Evolutionary conservation across 768 basidiomycete genomes (phyloP).

Genomic region (Lactarius pseudohatsudake): DNA sequence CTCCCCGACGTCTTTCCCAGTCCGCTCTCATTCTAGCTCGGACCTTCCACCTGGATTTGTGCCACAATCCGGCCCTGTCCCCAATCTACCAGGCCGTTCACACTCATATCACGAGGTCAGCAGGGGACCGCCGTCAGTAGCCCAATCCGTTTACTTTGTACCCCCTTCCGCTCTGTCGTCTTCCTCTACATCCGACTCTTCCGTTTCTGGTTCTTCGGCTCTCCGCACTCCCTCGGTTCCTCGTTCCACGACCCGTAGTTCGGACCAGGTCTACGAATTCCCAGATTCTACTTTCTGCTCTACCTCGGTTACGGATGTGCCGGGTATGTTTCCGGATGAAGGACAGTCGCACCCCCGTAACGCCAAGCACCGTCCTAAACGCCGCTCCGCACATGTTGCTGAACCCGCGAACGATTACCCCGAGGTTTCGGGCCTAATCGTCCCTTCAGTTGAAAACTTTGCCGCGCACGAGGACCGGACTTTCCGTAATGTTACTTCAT

Average conservation of each 20-base stretch:
- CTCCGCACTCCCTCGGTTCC: background rate
- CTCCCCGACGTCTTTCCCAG: background rate
- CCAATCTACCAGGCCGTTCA: conserved; percentile 7
- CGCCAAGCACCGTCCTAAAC: conserved; percentile 13
- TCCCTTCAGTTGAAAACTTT: conserved; percentile 2
- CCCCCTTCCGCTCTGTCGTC: conserved; percentile 15
- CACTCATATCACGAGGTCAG: conserved; percentile 18
- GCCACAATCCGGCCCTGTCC: conserved; percentile 12
- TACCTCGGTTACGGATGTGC: background rate
- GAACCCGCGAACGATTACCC: background rate
- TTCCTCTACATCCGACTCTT: conserved; percentile 18
- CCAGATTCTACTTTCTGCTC: conserved; percentile 12
- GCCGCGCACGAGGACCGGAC: background rate
- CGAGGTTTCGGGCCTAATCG: background rate
- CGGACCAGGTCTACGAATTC: background rate
- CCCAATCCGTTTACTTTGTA: conserved; percentile 15
- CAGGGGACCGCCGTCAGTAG: background rate
- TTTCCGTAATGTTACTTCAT: conserved; percentile 3
- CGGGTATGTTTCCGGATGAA: conserved; percentile 1
- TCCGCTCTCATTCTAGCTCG: conserved; percentile 16
- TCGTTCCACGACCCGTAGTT: conserved; percentile 11
- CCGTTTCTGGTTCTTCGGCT: conserved; percentile 9
- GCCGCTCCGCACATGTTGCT: conserved; percentile 14
- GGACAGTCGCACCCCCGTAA: conserved; percentile 6
- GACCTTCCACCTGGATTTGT: conserved; percentile 22